Evolutionary conservation across 371 early-diverging fungal species (phyloP).

Genomic region (Mortierella sp.): DNA sequence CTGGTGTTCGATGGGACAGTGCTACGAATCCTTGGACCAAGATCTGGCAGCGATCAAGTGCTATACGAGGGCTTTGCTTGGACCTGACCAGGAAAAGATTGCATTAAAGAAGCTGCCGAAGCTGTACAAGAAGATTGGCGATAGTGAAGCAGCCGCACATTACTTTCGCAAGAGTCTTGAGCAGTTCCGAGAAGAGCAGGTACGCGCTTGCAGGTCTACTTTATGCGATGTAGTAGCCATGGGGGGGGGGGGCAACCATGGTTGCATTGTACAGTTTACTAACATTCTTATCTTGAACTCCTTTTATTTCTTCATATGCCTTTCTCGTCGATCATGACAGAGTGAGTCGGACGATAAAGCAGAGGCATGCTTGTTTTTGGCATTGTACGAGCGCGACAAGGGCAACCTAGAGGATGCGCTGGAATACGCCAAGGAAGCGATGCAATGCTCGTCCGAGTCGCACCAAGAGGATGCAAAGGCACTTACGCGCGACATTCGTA

Average conservation of each 20-base stretch:
- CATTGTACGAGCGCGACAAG: slow-evolving; percentile 68
- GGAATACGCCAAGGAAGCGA: slow-evolving; percentile 59
- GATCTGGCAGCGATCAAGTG: slow-evolving; percentile 74
- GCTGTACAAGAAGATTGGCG: slow-evolving; percentile 69
- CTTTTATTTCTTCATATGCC: neutral
- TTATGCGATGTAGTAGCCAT: neutral
- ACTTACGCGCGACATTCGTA: slow-evolving; percentile 60
- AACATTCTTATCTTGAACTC: neutral
- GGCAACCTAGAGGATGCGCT: slow-evolving; percentile 62
- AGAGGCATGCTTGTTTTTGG: slow-evolving; percentile 72
- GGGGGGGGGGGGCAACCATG: neutral
- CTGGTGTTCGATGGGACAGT: slow-evolving; percentile 83
- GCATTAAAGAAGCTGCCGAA: slow-evolving; percentile 70
- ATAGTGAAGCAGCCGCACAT: slow-evolving; percentile 65
- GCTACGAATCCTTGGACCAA: slow-evolving; percentile 70
- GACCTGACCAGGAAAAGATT: slow-evolving; percentile 64
- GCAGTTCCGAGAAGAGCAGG: slow-evolving; percentile 59
- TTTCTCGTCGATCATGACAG: slow-evolving; percentile 31
- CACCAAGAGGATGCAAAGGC: slow-evolving; percentile 65
- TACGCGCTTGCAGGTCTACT: slow-evolving; percentile 30
- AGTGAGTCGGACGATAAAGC: slow-evolving; percentile 66
- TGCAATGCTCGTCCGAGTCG: slow-evolving; percentile 61
- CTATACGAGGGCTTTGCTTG: slow-evolving; percentile 75
- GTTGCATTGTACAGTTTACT: neutral
- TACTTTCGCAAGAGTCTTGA: slow-evolving; percentile 71